Conservation (phyloP, 306 rosid genomes). For the Cicer chorassanicum region DNA sequence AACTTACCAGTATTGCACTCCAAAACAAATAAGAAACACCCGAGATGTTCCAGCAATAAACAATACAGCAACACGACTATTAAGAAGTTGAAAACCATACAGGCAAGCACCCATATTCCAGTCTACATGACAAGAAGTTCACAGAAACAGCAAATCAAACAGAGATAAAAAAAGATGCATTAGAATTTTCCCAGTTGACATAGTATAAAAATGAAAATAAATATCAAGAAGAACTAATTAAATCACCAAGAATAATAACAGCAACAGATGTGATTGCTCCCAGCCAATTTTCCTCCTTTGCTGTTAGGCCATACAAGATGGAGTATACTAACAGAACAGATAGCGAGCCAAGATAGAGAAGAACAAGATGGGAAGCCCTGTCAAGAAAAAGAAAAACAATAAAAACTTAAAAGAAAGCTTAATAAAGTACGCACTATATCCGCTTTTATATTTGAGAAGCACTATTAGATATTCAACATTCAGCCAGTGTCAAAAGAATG, state of each 20-base stretch:
- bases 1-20: constrained; percentile 95
- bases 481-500: constrained; percentile 4
- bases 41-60: constrained; percentile 96
- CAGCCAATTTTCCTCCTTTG: constrained; percentile 85
- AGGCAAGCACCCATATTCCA: constrained; percentile 99
- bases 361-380: constrained; percentile 97
- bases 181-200: constrained; percentile 31
- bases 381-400: constrained; percentile 42
- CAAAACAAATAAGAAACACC: constrained; percentile 96
- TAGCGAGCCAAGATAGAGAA: constrained; percentile 94
- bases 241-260: constrained; percentile 90
- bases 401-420: constrained; percentile 20
- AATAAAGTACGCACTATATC: constrained; percentile 5
- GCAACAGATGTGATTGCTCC: constrained; percentile 96
- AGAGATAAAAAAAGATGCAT: constrained; percentile 25
- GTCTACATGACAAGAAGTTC: constrained; percentile 60
- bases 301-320: constrained; percentile 78
- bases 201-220: constrained; percentile 30
- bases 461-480: constrained; percentile 11
- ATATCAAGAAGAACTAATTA: constrained; percentile 33
- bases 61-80: constrained; percentile 86
- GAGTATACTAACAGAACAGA: constrained; percentile 86
- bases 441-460: constrained; percentile 30
- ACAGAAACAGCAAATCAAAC: constrained; percentile 30
- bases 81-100: constrained; percentile 93